Evolutionary conservation across 116 monocot genomes (phyloP).

Genomic region (Iris pallida): DNA sequence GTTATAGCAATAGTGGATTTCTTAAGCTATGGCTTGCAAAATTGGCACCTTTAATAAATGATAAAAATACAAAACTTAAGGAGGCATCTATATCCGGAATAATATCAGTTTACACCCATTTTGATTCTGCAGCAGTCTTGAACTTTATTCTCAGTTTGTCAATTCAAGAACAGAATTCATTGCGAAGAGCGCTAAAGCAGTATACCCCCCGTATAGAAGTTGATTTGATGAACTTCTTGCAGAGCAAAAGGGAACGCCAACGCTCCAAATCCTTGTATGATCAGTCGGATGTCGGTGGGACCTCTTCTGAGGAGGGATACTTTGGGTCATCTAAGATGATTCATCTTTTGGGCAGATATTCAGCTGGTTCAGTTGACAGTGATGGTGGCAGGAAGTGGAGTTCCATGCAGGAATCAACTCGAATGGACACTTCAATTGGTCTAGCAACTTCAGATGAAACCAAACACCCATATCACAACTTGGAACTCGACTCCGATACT

Average conservation of each 20-base stretch:
- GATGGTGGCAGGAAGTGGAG: conserved; percentile 63
- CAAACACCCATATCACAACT: conserved; percentile 28
- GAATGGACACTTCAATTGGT: conserved; percentile 29
- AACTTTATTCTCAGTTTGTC: conserved; percentile 81
- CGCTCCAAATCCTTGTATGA: conserved; percentile 79
- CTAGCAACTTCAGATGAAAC: conserved; percentile 43
- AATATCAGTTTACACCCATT: conserved; percentile 81
- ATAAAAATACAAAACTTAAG: conserved; percentile 94
- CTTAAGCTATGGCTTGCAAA: conserved; percentile 97
- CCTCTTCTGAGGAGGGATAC: conserved; percentile 86
- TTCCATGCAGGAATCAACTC: conserved; percentile 54
- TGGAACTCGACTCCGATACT: conserved; percentile 34
- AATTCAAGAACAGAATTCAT: conserved; percentile 75
- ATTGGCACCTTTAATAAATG: conserved; percentile 76
- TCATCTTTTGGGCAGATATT: conserved; percentile 61
- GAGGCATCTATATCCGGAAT: conserved; percentile 89
- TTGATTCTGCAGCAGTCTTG: conserved; percentile 82
- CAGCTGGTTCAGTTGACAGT: conserved; percentile 63
- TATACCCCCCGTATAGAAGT: conserved; percentile 99
- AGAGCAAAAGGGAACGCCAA: conserved; percentile 90
- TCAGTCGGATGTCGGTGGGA: conserved; percentile 66
- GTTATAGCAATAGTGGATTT: conserved; percentile 68
- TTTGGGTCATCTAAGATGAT: conserved; percentile 60
- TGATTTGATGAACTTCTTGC: conserved; percentile 85
- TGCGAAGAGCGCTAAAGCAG: conserved; percentile 87